Evolutionary conservation across 2,329 filamentous ascomycete genomes (phyloP), one percentile per base, ranked within the genome.

Genomic region (Cryphonectria naterciae): DNA sequence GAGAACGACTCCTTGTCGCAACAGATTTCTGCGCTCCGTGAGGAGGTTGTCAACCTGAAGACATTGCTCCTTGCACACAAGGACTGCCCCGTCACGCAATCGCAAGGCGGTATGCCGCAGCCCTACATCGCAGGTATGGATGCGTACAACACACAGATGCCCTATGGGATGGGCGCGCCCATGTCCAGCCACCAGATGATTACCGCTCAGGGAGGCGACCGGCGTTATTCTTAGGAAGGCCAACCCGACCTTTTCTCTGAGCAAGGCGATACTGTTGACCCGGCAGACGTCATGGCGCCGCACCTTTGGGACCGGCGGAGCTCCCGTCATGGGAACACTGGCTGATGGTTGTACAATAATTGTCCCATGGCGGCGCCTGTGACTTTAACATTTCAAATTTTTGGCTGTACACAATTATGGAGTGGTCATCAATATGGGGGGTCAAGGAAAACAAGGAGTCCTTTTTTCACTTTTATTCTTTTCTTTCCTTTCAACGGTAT

Each of bases 1-100:
- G 96, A 99, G 81, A 98, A 98, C 74, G 96, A 99, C 78, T 90
- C 90, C 1, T 86, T 99, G 46, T 93, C 91, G 25, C 87, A 91
- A 3, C 95, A 96, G 74, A 94, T 98, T 71, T 92, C 92, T 1
- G 90, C 93, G 75, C 84, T 98, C 7, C 88, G 94, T 39, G 95
- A 98, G 78, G 96, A 99, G 79, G 93, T 98, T 72, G 93, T 98
- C 64, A 97, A 95, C 74, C 87, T 99, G 58, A 98, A 98, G 85
- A 97, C 95, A 0, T 85, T 98, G 0, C 85, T 99, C 2, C 86
- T 98, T 32, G 95, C 95, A 0, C 96, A 99, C 82, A 98, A 98
- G 79, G 95, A 98, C 79, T 98, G 96, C 76, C 94, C 95, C 0
- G 92, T 98, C 10, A 94, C 94, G 3, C 93, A 97, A 79, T 91